Percentiles rank a stretch among this genome's conserved stretches.
Evolutionary conservation across 192 early-diverging fungal genomes (phyloP).

Genomic region (Chytriomyces hyalinus): DNA sequence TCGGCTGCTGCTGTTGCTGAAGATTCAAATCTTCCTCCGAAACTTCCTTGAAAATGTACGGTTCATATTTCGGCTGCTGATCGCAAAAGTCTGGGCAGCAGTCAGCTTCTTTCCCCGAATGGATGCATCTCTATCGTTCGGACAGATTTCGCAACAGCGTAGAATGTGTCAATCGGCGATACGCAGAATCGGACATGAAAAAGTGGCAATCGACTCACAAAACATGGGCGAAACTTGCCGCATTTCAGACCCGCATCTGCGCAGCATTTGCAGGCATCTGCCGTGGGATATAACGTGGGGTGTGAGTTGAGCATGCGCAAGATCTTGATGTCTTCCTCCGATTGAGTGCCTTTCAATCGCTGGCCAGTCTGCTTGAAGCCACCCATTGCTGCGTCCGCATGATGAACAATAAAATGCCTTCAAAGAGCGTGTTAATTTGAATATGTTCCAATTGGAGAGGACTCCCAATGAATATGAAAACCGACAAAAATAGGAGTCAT

Average conservation of each 20-base stretch:
- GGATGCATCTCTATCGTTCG: slow-evolving; percentile 9
- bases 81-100: slow-evolving; percentile 2
- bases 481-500: not conserved
- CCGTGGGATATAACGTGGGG: not conserved
- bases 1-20: too few species aligned
- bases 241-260: not conserved
- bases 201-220: not conserved
- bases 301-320: not conserved
- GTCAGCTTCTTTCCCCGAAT: not conserved
- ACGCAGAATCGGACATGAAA: not conserved
- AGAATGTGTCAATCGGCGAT: not conserved
- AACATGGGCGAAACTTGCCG: slow-evolving; percentile 24
- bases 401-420: slow-evolving; percentile 24
- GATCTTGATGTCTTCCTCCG: slow-evolving; percentile 5
- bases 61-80: slow-evolving; percentile 1
- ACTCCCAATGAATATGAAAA: not conserved
- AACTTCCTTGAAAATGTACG: not conserved
- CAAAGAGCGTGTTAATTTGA: not conserved
- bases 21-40: not conserved
- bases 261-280: slow-evolving; percentile 4
- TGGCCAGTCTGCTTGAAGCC: slow-evolving; percentile 9
- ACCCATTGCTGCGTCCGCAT: slow-evolving; percentile 14
- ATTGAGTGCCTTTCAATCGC: not conserved
- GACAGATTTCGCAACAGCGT: not conserved
- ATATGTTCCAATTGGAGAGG: not conserved